Evolutionary conservation across 2,329 filamentous ascomycete species (phyloP).

Genomic region (Reticulascus tulasneorum): DNA sequence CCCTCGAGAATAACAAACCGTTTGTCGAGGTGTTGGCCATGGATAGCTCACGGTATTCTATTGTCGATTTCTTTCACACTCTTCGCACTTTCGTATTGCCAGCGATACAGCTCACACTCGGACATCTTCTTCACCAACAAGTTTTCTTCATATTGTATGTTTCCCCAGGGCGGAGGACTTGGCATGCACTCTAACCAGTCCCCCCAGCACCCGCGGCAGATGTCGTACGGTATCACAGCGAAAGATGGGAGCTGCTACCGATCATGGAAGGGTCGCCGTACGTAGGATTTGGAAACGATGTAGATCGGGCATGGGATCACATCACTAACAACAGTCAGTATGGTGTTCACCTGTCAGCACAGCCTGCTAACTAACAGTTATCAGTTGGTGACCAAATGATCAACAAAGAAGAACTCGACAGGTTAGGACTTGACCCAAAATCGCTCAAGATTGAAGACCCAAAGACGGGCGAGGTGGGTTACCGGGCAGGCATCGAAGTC

Average conservation of each 20-base stretch:
- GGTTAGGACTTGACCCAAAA: conserved; percentile 47
- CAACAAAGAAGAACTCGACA: conserved; percentile 46
- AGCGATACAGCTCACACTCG: conserved; percentile 27
- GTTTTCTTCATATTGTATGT: conserved; percentile 43
- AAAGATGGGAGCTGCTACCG: conserved; percentile 45
- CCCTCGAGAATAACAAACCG: conserved; percentile 16
- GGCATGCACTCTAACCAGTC: not conserved
- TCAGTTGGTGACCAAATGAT: conserved; percentile 60
- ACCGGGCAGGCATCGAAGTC: conserved; percentile 55
- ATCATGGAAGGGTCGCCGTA: conserved; percentile 43
- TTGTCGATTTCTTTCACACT: conserved; percentile 34
- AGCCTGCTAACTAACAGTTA: conserved; percentile 1
- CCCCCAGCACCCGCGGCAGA: conserved; percentile 40
- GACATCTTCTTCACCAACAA: conserved; percentile 30
- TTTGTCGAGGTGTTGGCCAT: conserved; percentile 30
- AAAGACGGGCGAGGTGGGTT: conserved; percentile 52
- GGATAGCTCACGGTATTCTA: conserved; percentile 35
- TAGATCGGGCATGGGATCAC: conserved; percentile 54
- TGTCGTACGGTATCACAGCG: conserved; percentile 44
- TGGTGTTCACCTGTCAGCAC: conserved; percentile 14
- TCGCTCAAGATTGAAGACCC: conserved; percentile 54
- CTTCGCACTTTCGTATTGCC: conserved; percentile 36
- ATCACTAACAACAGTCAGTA: conserved; percentile 41
- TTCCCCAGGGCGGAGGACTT: not conserved
- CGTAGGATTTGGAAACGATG: conserved; percentile 51